Base-by-base conservation (phyloP, 306 rosid species). In the Fragaria ananassa region DNA sequence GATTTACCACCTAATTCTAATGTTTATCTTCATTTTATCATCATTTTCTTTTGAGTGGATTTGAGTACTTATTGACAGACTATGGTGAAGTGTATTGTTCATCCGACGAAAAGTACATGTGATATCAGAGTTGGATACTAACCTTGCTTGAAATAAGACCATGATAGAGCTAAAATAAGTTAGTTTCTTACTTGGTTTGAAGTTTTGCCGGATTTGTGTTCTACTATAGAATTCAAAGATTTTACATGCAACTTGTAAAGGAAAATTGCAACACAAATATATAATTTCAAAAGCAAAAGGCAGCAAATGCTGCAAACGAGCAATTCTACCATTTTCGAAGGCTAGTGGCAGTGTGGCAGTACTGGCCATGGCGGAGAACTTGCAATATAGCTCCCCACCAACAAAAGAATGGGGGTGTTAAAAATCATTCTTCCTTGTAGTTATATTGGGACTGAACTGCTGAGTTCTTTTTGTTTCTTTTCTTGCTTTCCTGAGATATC, bases 391-490 rank as follows among this genome's bases (percentile, higher is more conserved):
- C 79, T 47, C 87, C 87, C 72, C 76, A 71, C 81, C 87, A 76
- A 53, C 70, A 79, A 86, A 84, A 84, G 82, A 83, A 86, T 74
- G 54, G 81, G 76, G 83, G 69, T 57, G 70, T 68, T 58, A 71
- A 79, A 79, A 29, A 41, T 15, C 42, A 34, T 60, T 61, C 25
- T 71, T 83, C 70, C 21, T 51, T 39, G 72, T 57, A 17, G 81
- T 41, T n/a, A 41, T 37, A 5, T 47, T 35, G 41, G 39, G 31
- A 23, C 27, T 21, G 31, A 25, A 23, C 63, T 23, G n/a, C n/a
- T 5, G 54, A 15, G 8, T 49, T 49, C 17, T 9, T 9, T 57
- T 23, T 57, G 2, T 21, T 21, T 19, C 25, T n/a, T 23, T 29
- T 61, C 18, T 4, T 61, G 66, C 4, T 53, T n/a, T 53, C 3